These are phyloP conservation scores for barrel medic (Medicago truncatula) DNA, from an alignment of 306 rosid species.

Conservation along the genomic window MtrunA17r5.0-ANR NC_053048.1:29800001-29800500, in stretches of 20 bases:
- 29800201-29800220: conserved; percentile 68
- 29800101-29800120: conserved; percentile 57
- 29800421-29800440: conserved; percentile 88
- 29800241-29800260: conserved; percentile 85
- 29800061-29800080: conserved; percentile 95
- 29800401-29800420: conserved; percentile 93
- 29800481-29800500: conserved; percentile 86
- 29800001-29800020: conserved; percentile 81
- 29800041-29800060: conserved; percentile 79
- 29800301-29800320: conserved; percentile 59
- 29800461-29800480: conserved; percentile 91
- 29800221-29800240: conserved; percentile 60
- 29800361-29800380: conserved; percentile 85
- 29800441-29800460: conserved; percentile 86
- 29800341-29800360: conserved; percentile 88
- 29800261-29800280: conserved; percentile 80
- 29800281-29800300: conserved; percentile 70
- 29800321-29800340: conserved; percentile 80
- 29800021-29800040: conserved; percentile 92
- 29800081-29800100: conserved; percentile 91
- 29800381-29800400: conserved; percentile 99
- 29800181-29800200: conserved; percentile 69
- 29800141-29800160: conserved; percentile 66
- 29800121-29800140: conserved; percentile 64
- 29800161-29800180: conserved; percentile 66